Base-by-base conservation (phyloP, 495 filamentous ascomycete genomes). In the Annulohypoxylon stygium region DNA sequence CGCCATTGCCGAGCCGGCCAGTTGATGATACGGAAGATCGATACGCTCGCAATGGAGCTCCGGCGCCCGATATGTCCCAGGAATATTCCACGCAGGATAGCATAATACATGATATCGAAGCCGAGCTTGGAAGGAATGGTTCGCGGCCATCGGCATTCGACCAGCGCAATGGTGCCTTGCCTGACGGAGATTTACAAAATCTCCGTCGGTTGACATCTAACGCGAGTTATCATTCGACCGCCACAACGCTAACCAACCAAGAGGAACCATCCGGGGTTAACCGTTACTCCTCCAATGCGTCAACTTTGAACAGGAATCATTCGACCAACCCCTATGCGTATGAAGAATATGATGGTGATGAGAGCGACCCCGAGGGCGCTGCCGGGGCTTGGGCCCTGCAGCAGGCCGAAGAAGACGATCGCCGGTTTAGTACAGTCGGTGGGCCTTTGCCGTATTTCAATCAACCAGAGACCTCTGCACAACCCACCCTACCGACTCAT, bases 301-400 rank as follows among this genome's bases (percentile, higher is more conserved):
- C 85, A 4, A 86, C 85, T 3, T 53, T 85, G 34, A 83, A 82
- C 60, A 79, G 78, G 33, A 84, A 84, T 54, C 75, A 79, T 62
- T 78, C 76, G 11, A 76, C 69, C 25, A 78, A 76, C 54, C 69
- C 73, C 8, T 69, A 75, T 34, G 50, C 81, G 1, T 76, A 78
- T 4, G 79, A 80, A 45, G 73, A 79, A 67, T 80, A 82, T 16
- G 81, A 81, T 6, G 81, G 81, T 30, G 85, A 96, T 68, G 93
- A 93, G 30, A 97, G 94, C 75, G 96, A 99, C 70, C 89, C 93
- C 0, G 96, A 99, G 80, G 95, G 93, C 26, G 92, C 92, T 20
- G 93, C 93, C 26, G 96, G 96, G 1, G 82, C 97, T 16, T 89
- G 90, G 71, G 94, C 94, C 75, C 87, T 99, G 86, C 90, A 88